These are phyloP conservation scores for Pseudocercospora cruenta DNA, from an alignment of 2,329 filamentous ascomycete species.

Conservation along the genomic window DNA sequence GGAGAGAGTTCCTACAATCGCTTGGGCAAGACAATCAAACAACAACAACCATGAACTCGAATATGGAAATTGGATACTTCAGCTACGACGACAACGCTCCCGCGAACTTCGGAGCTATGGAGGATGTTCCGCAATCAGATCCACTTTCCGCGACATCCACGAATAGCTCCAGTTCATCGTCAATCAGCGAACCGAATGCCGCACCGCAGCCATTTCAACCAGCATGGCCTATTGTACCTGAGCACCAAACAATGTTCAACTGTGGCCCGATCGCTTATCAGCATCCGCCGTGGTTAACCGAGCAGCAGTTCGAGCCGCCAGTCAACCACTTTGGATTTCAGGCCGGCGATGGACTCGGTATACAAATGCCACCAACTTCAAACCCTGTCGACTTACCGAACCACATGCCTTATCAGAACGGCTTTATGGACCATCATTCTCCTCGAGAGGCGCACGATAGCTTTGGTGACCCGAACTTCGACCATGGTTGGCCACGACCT, in stretches of 20 bases:
- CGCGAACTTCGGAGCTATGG: slow-evolving; percentile 23
- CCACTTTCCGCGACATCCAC: slow-evolving; percentile 17
- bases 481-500: slow-evolving; percentile 15
- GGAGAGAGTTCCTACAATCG: slow-evolving; percentile 22
- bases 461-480: slow-evolving; percentile 11
- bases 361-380: slow-evolving; percentile 28
- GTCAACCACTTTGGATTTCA: slow-evolving; percentile 17
- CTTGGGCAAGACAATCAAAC: slow-evolving; percentile 17
- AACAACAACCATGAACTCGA: slow-evolving; percentile 12
- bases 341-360: slow-evolving; percentile 22
- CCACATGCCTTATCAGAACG: slow-evolving; percentile 12
- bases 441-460: slow-evolving; percentile 11
- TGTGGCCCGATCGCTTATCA: slow-evolving; percentile 22
- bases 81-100: slow-evolving; percentile 19
- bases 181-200: slow-evolving; percentile 22
- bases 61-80: slow-evolving; percentile 22
- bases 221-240: slow-evolving; percentile 20
- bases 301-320: slow-evolving; percentile 20
- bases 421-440: slow-evolving; percentile 19
- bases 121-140: slow-evolving; percentile 19
- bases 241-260: slow-evolving; percentile 12
- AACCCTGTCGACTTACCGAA: slow-evolving; percentile 19
- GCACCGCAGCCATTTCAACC: slow-evolving; percentile 9
- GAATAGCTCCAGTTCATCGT: slow-evolving; percentile 22
- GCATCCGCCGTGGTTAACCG: slow-evolving; percentile 21